Evolutionary conservation across 1,139 yeast species (phyloP).

Genomic region (Protomyces macrosporus): DNA sequence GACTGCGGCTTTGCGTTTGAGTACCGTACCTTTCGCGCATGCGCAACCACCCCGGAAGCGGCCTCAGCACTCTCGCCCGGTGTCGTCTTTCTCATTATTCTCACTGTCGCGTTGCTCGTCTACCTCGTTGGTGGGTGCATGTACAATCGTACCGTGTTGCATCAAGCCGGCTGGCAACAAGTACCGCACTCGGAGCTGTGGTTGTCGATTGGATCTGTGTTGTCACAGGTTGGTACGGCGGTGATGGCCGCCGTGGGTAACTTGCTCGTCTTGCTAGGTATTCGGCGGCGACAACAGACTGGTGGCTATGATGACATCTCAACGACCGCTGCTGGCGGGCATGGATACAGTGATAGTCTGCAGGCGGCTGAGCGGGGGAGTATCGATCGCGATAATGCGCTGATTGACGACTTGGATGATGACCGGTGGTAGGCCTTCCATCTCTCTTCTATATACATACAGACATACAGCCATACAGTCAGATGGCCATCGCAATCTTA

Average conservation of each 20-base stretch:
- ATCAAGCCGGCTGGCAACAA: conserved; percentile 26
- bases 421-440: conserved; percentile 12
- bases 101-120: conserved; percentile 20
- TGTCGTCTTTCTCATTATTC: conserved; percentile 20
- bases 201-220: conserved; percentile 6
- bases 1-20: conserved; percentile 83
- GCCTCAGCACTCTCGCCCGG: conserved; percentile 22
- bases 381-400: conserved; percentile 16
- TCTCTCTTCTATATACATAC: no score
- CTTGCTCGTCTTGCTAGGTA: not conserved
- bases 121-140: conserved; percentile 27
- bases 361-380: conserved; percentile 11
- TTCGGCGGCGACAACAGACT: not conserved
- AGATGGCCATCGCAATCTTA: no score
- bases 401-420: conserved; percentile 24
- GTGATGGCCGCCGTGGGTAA: conserved; percentile 2
- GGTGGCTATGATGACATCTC: not conserved
- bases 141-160: conserved; percentile 23
- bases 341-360: not conserved
- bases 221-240: not conserved
- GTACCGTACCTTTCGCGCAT: conserved; percentile 78
- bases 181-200: conserved; percentile 27
- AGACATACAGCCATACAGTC: no score
- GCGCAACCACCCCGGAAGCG: conserved; percentile 46
- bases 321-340: not conserved